Percentiles rank a stretch among this genome's conserved stretches.
phyloP scores from a whole-genome alignment of 495 filamentous ascomycete genomes.

The Aspergillus coremiiformis region DNA sequence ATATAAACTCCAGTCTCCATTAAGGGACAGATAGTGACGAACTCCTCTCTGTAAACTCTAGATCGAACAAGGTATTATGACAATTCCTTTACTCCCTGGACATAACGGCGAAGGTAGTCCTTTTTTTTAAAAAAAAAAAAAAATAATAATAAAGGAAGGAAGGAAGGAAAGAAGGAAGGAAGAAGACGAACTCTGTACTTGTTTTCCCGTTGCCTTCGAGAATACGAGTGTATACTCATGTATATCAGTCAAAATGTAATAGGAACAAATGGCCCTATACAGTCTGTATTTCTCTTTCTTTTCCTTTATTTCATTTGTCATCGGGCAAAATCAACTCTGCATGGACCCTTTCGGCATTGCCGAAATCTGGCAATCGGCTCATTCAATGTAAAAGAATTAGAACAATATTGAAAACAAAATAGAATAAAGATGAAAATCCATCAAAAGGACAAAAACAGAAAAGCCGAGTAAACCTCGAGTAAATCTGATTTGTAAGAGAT shows the following conservation, averaged over 20 bases:
- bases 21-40: neutral
- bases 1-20: constrained; percentile 23
- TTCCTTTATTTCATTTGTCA: neutral
- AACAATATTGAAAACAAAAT: neutral
- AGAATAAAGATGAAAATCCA: neutral
- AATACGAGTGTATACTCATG: too few species aligned
- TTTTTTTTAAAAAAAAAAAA: too few species aligned
- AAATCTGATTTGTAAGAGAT: neutral
- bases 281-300: neutral
- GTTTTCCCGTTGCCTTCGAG: too few species aligned
- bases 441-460: neutral
- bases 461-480: neutral
- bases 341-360: neutral
- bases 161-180: too few species aligned
- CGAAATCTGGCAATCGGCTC: neutral
- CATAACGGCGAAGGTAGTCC: too few species aligned
- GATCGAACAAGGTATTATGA: constrained; percentile 1
- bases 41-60: constrained; percentile 4
- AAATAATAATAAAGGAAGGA: too few species aligned
- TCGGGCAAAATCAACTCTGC: neutral
- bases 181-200: too few species aligned
- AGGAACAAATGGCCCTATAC: too few species aligned
- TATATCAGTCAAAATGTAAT: too few species aligned
- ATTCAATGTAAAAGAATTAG: too few species aligned
- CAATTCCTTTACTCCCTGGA: neutral